phyloP scores from a whole-genome alignment of 2,329 filamentous ascomycete genomes.

The Penicillium sp. region DNA sequence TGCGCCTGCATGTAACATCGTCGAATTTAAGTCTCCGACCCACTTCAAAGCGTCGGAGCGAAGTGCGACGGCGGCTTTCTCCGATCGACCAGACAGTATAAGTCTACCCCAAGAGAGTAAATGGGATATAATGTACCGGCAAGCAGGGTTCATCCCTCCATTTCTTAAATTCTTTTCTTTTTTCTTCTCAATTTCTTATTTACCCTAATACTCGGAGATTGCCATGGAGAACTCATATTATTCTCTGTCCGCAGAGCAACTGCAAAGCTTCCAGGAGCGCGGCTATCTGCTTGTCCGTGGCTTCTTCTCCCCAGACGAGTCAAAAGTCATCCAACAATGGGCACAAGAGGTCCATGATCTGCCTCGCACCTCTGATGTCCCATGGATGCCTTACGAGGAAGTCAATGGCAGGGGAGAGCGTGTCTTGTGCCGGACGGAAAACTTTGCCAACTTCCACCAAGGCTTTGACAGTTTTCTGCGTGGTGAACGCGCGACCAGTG shows the following conservation, averaged over 20 bases:
- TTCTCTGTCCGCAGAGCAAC: slow-evolving; percentile 22
- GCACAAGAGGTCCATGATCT: slow-evolving; percentile 41
- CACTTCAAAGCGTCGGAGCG: slow-evolving; percentile 1
- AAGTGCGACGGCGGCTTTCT: slow-evolving; percentile 4
- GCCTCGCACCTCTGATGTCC: slow-evolving; percentile 31
- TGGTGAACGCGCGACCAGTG: slow-evolving; percentile 33
- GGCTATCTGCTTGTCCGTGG: slow-evolving; percentile 35
- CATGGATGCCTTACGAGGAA: slow-evolving; percentile 43
- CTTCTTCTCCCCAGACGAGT: slow-evolving; percentile 29
- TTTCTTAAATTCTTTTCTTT: background rate
- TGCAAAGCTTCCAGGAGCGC: slow-evolving; percentile 31
- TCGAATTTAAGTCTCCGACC: background rate
- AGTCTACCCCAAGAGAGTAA: too few relatives aligned
- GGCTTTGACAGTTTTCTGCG: slow-evolving; percentile 43
- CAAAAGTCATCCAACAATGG: slow-evolving; percentile 32
- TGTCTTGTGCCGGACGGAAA: slow-evolving; percentile 40
- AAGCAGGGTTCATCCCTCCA: background rate
- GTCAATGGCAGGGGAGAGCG: slow-evolving; percentile 35
- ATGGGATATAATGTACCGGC: too few relatives aligned
- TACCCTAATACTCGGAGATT: background rate
- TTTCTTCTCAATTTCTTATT: background rate
- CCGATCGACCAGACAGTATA: background rate
- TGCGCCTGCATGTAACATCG: too few relatives aligned
- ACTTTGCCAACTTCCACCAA: slow-evolving; percentile 37
- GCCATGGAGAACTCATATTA: slow-evolving; percentile 28